A percentile compares a stretch with the other conserved stretches of the same genome.
These are phyloP conservation scores for Phytophthora niederhauseri DNA, from an alignment of 352 stramenopile species.

Conservation along the genomic window DNA sequence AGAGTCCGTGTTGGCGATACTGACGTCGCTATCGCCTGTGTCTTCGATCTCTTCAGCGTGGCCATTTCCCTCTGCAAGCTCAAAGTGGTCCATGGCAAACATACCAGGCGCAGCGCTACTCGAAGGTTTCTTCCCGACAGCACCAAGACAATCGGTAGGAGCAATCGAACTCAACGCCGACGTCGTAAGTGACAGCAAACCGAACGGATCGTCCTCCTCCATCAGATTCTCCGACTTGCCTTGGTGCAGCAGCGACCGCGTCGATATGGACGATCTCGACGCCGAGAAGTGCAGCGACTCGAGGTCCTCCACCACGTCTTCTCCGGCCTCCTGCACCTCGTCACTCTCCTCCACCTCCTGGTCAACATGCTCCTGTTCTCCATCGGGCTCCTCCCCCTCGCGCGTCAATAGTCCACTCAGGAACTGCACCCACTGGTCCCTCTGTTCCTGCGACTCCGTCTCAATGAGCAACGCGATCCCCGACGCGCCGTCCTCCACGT, in stretches of 20 bases:
- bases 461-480: conserved; percentile 33
- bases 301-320: conserved; percentile 31
- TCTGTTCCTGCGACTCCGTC: conserved; percentile 31
- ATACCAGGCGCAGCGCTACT: conserved; percentile 39
- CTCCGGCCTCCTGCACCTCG: conserved; percentile 13
- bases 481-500: conserved; percentile 44
- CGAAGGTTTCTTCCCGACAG: neutral
- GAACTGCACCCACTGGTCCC: conserved; percentile 43
- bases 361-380: conserved; percentile 9
- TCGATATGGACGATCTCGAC: conserved; percentile 29
- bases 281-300: conserved; percentile 25
- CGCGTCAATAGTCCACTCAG: conserved; percentile 18
- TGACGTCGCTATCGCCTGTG: conserved; percentile 26
- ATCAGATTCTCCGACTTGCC: conserved; percentile 47
- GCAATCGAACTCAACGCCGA: conserved; percentile 46
- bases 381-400: neutral
- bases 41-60: conserved; percentile 35
- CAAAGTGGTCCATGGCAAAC: conserved; percentile 60
- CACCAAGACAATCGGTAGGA: conserved; percentile 1
- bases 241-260: conserved; percentile 43
- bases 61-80: conserved; percentile 33
- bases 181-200: conserved; percentile 50
- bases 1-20: conserved; percentile 18
- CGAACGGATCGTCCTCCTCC: conserved; percentile 51
- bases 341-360: conserved; percentile 7